Base-by-base conservation (phyloP, 2,329 filamentous ascomycete genomes). In the Fusarium tricinctum region DNA sequence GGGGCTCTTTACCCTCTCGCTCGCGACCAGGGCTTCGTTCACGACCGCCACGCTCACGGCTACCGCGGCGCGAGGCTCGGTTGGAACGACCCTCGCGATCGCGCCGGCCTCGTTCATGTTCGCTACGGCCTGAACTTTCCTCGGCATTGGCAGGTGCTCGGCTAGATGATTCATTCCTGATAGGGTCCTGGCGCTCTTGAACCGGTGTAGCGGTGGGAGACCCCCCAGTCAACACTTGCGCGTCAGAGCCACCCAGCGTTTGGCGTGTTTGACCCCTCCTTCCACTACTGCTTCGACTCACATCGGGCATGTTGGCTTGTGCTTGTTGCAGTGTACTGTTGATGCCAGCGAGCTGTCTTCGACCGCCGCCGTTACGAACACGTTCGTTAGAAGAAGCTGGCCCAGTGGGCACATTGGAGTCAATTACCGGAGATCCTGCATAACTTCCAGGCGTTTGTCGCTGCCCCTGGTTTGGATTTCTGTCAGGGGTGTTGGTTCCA, bases 291-390 rank as follows among this genome's bases (percentile, higher is more conserved):
- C 77, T 78, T 26, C 78, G 79, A 23, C 73, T 76, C 35, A 66
- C 50, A 2, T 80, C 78, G 2, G 74, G 80, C 79, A 73, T 81
- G 68, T 70, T 85, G 75, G 71, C 73, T 73, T 83, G 84, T 1
- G 82, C 82, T 74, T 86, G 83, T 67, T 86, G 84, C 6, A 89
- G 80, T 50, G 83, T 86, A 64, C 78, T 88, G 69, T 89, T 88
- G 61, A 91, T 89, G 45, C 85, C 84, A 14, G 84, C 84, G 30
- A 90, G 79, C 69, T 89, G 86, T 58, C 87, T 81, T 60, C 82
- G 79, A 19, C 83, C 80, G 30, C 84, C 82, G 69, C 67, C 78
- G 28, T 73, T 74, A 38, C 76, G 70, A 26, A 70, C 60, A 30
- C 82, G 77, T 28, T 84, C 81, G 20, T 75, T 74, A 10, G 73